phyloP scores from a whole-genome alignment of 2,329 filamentous ascomycete species.

The Stachybotrys elegans region DNA sequence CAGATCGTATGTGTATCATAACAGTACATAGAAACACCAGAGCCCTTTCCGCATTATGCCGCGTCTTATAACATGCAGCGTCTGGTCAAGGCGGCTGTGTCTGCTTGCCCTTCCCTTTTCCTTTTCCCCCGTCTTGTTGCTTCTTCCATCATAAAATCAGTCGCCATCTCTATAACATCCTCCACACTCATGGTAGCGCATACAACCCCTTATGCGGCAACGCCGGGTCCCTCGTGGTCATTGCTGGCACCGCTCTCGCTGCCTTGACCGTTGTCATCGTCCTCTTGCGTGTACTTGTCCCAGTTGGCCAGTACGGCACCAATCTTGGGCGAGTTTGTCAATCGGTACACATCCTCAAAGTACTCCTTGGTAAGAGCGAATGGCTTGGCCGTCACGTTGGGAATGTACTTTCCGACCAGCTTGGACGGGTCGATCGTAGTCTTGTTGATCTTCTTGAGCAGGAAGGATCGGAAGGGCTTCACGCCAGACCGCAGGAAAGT shows the following conservation, averaged over 20 bases:
- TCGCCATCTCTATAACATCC: too few relatives aligned
- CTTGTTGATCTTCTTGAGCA: conserved; percentile 99
- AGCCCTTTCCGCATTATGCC: too few relatives aligned
- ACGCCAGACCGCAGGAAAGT: conserved; percentile 97
- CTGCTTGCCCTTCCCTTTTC: too few relatives aligned
- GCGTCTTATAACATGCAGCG: too few relatives aligned
- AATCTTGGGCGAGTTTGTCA: conserved; percentile 81
- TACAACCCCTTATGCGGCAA: conserved; percentile 30
- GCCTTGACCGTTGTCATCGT: conserved; percentile 23
- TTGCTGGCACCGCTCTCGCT: conserved; percentile 35
- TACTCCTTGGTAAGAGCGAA: conserved; percentile 98
- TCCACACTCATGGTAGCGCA: too few relatives aligned
- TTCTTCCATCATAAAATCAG: conserved; percentile 13
- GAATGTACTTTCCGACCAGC: conserved; percentile 97
- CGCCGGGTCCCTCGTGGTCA: conserved; percentile 35
- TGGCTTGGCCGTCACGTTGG: conserved; percentile 93
- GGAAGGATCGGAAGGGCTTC: conserved; percentile 96
- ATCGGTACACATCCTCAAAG: conserved; percentile 95
- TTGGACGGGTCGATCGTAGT: conserved; percentile 96
- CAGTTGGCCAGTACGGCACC: conserved; percentile 80
- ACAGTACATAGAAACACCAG: too few relatives aligned
- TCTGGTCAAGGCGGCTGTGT: too few relatives aligned
- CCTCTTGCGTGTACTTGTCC: conserved; percentile 62
- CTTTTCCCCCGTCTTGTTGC: too few relatives aligned
- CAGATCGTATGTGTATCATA: too few relatives aligned